phyloP scores from a whole-genome alignment of 106 monocot genomes.

The Platanthera guangdongensis region DNA sequence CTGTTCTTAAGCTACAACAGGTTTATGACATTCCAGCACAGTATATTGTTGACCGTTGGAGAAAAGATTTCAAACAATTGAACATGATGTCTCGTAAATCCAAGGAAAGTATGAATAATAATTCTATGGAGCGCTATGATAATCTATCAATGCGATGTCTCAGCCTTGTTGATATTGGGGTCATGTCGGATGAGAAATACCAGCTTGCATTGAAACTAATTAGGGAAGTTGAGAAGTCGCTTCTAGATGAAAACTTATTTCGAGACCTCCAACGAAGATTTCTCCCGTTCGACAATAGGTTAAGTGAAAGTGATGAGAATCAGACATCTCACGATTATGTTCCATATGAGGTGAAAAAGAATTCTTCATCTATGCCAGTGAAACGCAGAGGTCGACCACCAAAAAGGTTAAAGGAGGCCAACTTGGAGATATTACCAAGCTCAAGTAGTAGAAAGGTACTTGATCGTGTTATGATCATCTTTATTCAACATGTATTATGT shows the following conservation, averaged over 20 bases:
- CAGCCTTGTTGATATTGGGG: constrained; percentile 11
- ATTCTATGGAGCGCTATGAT: constrained; percentile 40
- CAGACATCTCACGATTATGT: constrained; percentile 13
- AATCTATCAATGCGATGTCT: constrained; percentile 34
- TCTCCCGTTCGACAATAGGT: constrained; percentile 18
- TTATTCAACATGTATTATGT: neutral
- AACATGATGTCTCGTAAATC: constrained; percentile 17
- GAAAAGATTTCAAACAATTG: constrained; percentile 36
- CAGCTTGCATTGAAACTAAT: constrained; percentile 17
- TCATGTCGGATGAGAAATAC: constrained; percentile 23
- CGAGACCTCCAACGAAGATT: constrained; percentile 24
- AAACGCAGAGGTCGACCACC: constrained; percentile 59
- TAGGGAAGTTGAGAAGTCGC: constrained; percentile 11
- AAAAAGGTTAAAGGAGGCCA: constrained; percentile 32
- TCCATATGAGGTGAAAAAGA: constrained; percentile 18
- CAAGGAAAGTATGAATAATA: constrained; percentile 24
- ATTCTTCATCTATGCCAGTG: constrained; percentile 10
- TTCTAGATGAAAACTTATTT: constrained; percentile 35
- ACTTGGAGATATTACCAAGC: constrained; percentile 17
- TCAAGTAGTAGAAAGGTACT: constrained; percentile 24
- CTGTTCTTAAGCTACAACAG: constrained; percentile 39
- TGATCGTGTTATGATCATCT: neutral
- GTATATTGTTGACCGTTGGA: constrained; percentile 41
- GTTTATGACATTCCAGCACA: constrained; percentile 33
- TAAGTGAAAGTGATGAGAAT: constrained; percentile 24